Evolutionary conservation across 306 rosid genomes (phyloP).

Genomic region (Acacia melanoxylon): DNA sequence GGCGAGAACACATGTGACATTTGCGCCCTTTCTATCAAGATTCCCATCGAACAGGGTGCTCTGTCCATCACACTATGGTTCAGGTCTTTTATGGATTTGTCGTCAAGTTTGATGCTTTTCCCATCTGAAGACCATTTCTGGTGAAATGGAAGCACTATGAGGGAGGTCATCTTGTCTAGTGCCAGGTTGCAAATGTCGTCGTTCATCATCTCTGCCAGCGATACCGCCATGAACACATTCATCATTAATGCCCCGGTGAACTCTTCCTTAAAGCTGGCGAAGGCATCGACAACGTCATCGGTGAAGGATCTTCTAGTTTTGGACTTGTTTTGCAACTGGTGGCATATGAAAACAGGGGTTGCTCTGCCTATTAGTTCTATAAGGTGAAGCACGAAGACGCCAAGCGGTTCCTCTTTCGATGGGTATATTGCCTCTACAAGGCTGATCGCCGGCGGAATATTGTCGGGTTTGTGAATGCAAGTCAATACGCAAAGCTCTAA

Average conservation of each 20-base stretch:
- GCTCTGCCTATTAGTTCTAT: constrained; percentile 64
- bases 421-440: constrained; percentile 58
- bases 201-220: constrained; percentile 59
- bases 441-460: constrained; percentile 50
- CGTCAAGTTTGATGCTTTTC: constrained; percentile 39
- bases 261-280: constrained; percentile 43
- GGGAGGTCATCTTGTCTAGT: constrained; percentile 51
- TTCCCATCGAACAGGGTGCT: constrained; percentile 74
- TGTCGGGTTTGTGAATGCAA: constrained; percentile 46
- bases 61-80: constrained; percentile 49
- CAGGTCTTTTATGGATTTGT: constrained; percentile 41
- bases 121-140: constrained; percentile 59
- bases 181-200: constrained; percentile 72
- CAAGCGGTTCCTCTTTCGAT: constrained; percentile 42
- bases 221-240: constrained; percentile 57
- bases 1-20: constrained; percentile 29
- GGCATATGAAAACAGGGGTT: constrained; percentile 60
- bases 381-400: constrained; percentile 54
- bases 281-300: constrained; percentile 38
- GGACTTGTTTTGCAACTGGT: constrained; percentile 44
- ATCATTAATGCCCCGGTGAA: constrained; percentile 19
- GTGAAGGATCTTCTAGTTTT: constrained; percentile 24
- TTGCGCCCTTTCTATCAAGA: constrained; percentile 48
- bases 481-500: constrained; percentile 52
- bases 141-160: constrained; percentile 70